Conservation (phyloP, 768 basidiomycete species). For the Psilocybe sp. region DNA sequence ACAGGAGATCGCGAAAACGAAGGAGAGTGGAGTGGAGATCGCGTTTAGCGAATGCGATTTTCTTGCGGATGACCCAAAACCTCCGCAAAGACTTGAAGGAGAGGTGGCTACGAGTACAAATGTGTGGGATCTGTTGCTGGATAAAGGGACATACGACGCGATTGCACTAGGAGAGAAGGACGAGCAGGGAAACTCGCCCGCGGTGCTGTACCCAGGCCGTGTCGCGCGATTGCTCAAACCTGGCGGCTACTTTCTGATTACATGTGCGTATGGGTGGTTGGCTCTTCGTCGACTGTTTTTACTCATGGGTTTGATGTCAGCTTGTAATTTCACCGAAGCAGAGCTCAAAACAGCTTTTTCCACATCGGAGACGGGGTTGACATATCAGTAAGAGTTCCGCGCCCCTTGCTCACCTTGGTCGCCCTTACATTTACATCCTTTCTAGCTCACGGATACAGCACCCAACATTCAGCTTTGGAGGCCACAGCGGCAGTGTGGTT, state of each 20-base stretch:
- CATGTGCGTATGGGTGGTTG: conserved; percentile 50
- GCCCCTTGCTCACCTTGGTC: background rate
- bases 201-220: conserved; percentile 56
- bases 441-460: conserved; percentile 70
- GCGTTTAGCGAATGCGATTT: conserved; percentile 66
- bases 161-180: conserved; percentile 71
- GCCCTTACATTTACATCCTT: background rate
- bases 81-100: conserved; percentile 19
- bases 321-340: conserved; percentile 84
- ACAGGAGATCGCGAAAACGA: conserved; percentile 47
- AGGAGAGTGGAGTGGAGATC: conserved; percentile 36
- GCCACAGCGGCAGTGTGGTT: conserved; percentile 67
- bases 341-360: conserved; percentile 61
- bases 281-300: background rate
- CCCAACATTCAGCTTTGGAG: conserved; percentile 73
- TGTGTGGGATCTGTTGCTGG: conserved; percentile 72
- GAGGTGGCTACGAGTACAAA: conserved; percentile 12
- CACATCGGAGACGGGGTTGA: conserved; percentile 43
- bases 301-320: conserved; percentile 25
- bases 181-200: conserved; percentile 47
- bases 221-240: conserved; percentile 57
- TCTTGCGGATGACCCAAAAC: conserved; percentile 48
- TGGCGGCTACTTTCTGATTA: conserved; percentile 73
- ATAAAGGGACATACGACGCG: conserved; percentile 90
- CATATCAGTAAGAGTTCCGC: conserved; percentile 55